phyloP scores from a whole-genome alignment of 768 basidiomycete genomes.

The Lactifluus volemus region DNA sequence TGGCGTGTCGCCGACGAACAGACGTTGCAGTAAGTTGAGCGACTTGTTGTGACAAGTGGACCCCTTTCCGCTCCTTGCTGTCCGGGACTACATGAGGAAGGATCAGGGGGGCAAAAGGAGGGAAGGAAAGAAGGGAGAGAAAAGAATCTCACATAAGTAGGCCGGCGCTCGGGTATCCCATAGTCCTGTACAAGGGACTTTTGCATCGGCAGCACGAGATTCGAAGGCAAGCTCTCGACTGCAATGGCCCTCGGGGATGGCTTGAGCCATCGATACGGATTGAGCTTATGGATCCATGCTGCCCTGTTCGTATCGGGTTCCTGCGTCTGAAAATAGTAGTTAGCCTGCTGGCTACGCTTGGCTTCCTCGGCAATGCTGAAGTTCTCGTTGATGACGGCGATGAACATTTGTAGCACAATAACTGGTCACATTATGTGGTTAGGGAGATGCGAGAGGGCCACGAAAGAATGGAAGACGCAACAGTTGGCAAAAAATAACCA shows the following conservation, averaged over 20 bases:
- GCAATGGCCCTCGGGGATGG: constrained; percentile 64
- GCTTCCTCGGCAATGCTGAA: constrained; percentile 88
- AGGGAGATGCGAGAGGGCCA: neutral
- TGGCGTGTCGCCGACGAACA: constrained; percentile 51
- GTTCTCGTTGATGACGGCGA: constrained; percentile 95
- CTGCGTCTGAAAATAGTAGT: constrained; percentile 54
- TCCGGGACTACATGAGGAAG: neutral
- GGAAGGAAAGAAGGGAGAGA: neutral
- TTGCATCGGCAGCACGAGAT: constrained; percentile 71
- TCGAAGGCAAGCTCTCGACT: constrained; percentile 63
- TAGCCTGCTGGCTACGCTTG: constrained; percentile 75
- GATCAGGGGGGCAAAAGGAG: neutral
- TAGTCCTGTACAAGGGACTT: constrained; percentile 62
- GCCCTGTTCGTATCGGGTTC: constrained; percentile 36
- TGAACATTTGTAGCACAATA: constrained; percentile 91
- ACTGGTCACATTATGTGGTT: constrained; percentile 36
- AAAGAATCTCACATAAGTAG: constrained; percentile 25
- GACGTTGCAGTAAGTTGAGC: constrained; percentile 48
- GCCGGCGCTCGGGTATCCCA: constrained; percentile 27
- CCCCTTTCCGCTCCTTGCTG: constrained; percentile 24
- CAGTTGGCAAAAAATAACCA: constrained; percentile 95
- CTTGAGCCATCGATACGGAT: constrained; percentile 82
- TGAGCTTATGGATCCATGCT: constrained; percentile 66
- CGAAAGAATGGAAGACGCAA: constrained; percentile 33
- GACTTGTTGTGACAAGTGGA: constrained; percentile 49